Percentiles rank a stretch among this genome's conserved stretches.
Evolutionary conservation across 73 alveolate genomes (phyloP).

Genomic region (Effrenium voratum): DNA sequence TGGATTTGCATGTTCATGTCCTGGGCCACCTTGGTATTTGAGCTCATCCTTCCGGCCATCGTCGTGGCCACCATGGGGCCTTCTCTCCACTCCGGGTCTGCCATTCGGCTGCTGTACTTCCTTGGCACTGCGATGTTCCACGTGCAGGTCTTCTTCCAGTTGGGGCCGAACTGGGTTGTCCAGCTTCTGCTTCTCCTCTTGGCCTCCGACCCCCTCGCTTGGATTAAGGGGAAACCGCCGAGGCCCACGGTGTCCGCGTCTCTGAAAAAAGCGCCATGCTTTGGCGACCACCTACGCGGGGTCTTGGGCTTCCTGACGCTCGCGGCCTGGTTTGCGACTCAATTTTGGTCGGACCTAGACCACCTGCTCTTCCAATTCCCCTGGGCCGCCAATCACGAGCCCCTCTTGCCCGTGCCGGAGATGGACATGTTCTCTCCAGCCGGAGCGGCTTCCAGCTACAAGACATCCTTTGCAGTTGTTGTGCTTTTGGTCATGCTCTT

Average conservation of each 20-base stretch:
- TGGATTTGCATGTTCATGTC: background rate
- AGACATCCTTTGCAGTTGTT: background rate
- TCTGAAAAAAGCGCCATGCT: background rate
- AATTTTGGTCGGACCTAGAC: background rate
- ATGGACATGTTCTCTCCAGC: slow-evolving; percentile 19
- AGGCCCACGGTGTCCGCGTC: background rate
- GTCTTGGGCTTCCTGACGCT: background rate
- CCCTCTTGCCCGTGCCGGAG: slow-evolving; percentile 1
- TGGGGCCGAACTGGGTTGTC: slow-evolving; percentile 8
- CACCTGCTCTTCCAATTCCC: background rate
- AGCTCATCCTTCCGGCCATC: background rate
- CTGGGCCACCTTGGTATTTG: background rate
- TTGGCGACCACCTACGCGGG: background rate
- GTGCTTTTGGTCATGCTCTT: background rate
- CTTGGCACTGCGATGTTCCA: background rate
- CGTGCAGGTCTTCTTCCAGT: slow-evolving; percentile 11
- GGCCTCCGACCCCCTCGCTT: background rate
- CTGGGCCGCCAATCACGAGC: background rate
- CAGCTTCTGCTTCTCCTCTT: background rate
- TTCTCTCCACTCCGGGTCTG: background rate
- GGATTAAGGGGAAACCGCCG: background rate
- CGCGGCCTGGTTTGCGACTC: background rate
- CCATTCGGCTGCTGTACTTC: background rate
- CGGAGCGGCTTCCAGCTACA: background rate
- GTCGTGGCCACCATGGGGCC: background rate